Percentiles rank a stretch among this genome's conserved stretches.
Evolutionary conservation across 495 filamentous ascomycete genomes (phyloP).

Genomic region (Talaromyces trachyspermus): DNA sequence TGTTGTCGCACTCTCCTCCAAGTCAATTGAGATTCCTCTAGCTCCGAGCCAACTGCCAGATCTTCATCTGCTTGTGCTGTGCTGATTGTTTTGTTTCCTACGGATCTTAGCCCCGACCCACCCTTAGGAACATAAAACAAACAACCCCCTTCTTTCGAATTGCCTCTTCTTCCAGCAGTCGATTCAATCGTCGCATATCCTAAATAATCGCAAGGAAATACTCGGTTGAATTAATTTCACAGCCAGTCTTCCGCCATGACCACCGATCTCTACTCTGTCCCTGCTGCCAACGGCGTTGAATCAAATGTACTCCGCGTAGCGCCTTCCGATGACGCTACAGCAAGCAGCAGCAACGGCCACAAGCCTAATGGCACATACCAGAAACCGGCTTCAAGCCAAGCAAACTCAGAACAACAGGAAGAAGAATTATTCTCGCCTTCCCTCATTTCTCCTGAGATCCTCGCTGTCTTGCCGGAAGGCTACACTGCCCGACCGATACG

Average conservation of each 20-base stretch:
- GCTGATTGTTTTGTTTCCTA: too few species aligned
- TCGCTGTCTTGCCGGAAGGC: slow-evolving; percentile 62
- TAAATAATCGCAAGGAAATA: background rate
- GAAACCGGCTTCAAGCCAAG: background rate
- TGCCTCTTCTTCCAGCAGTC: too few species aligned
- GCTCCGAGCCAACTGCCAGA: too few species aligned
- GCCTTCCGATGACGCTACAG: background rate
- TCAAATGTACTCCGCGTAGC: slow-evolving; percentile 3
- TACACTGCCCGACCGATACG: slow-evolving; percentile 80
- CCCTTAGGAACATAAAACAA: too few species aligned
- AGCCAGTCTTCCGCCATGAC: background rate
- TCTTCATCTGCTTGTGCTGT: too few species aligned
- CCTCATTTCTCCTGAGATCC: slow-evolving; percentile 71
- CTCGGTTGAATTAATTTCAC: background rate
- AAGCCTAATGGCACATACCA: background rate
- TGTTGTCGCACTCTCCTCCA: too few species aligned
- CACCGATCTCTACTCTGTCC: slow-evolving; percentile 7
- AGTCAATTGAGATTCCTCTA: too few species aligned
- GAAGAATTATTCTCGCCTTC: slow-evolving; percentile 62
- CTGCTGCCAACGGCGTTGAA: slow-evolving; percentile 4
- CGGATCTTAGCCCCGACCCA: too few species aligned
- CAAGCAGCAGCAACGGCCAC: slow-evolving; percentile 3
- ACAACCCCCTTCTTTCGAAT: slow-evolving; percentile 1
- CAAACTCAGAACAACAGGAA: slow-evolving; percentile 23
- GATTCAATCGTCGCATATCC: too few species aligned